A percentile compares a stretch with the other conserved stretches of the same genome.
Conservation (phyloP, 2,329 filamentous ascomycete species). For the Alternaria postmessia region DNA sequence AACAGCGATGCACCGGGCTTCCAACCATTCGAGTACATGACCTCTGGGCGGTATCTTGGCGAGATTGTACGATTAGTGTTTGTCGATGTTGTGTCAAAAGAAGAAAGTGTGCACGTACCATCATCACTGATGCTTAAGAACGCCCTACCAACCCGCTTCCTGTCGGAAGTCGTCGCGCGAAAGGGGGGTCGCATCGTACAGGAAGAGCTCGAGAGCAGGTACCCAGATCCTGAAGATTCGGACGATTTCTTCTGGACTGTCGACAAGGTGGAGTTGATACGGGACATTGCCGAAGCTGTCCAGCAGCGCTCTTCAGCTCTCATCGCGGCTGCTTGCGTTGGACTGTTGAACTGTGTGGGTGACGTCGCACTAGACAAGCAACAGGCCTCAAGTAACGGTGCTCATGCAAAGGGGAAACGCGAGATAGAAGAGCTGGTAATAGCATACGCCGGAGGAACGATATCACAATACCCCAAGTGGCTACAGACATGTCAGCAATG, state of each 20-base stretch:
- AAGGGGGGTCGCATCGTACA: conserved; percentile 24
- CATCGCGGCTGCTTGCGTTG: conserved; percentile 75
- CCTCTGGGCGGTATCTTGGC: conserved; percentile 77
- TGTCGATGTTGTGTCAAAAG: conserved; percentile 66
- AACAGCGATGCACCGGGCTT: conserved; percentile 76
- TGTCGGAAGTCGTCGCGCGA: conserved; percentile 72
- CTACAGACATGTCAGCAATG: conserved; percentile 73
- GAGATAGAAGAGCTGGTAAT: conserved; percentile 70
- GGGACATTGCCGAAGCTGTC: conserved; percentile 73
- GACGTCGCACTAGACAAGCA: conserved; percentile 62
- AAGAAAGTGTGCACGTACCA: conserved; percentile 60
- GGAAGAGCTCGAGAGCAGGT: conserved; percentile 58
- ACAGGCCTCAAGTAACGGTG: conserved; percentile 27
- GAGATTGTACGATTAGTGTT: conserved; percentile 77
- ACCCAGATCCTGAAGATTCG: conserved; percentile 57
- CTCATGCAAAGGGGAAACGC: conserved; percentile 22
- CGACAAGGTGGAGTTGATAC: conserved; percentile 66
- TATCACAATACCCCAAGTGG: conserved; percentile 80
- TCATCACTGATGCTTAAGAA: conserved; percentile 65
- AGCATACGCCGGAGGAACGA: conserved; percentile 82
- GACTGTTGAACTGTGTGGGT: conserved; percentile 71
- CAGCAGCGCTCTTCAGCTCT: conserved; percentile 77
- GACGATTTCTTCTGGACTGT: conserved; percentile 66
- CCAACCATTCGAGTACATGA: conserved; percentile 87
- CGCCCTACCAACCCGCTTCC: conserved; percentile 73